These are phyloP conservation scores for Tricholoma matsutake DNA, from an alignment of 768 basidiomycete genomes.

Conservation along the genomic window DNA sequence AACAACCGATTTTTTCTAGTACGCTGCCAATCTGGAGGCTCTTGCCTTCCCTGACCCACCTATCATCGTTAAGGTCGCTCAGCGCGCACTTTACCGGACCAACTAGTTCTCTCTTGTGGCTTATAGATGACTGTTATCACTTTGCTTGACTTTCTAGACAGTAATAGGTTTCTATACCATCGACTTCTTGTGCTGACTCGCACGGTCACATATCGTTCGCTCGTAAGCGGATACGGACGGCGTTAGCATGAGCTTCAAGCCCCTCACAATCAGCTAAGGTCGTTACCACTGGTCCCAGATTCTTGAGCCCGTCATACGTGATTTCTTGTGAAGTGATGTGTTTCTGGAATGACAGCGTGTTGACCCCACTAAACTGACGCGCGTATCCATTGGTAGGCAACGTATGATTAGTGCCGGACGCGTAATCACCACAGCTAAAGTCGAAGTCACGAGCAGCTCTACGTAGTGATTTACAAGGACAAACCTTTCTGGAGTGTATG, in stretches of 20 bases:
- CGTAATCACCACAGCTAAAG: slow-evolving; percentile 92
- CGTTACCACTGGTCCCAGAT: slow-evolving; percentile 82
- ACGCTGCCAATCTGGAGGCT: slow-evolving; percentile 84
- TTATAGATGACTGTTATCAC: background rate
- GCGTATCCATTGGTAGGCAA: slow-evolving; percentile 96
- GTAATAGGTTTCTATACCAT: slow-evolving; percentile 2
- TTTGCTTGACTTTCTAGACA: background rate
- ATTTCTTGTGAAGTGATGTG: slow-evolving; percentile 98
- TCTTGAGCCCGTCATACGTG: slow-evolving; percentile 68
- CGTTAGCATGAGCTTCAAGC: slow-evolving; percentile 92
- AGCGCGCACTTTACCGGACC: slow-evolving; percentile 87
- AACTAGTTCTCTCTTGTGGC: slow-evolving; percentile 47
- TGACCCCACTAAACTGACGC: slow-evolving; percentile 97
- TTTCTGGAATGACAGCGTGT: slow-evolving; percentile 96
- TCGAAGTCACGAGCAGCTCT: slow-evolving; percentile 1
- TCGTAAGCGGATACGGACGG: slow-evolving; percentile 79
- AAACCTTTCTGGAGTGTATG: slow-evolving; percentile 94
- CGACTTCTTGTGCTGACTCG: background rate
- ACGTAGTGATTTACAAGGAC: slow-evolving; percentile 10
- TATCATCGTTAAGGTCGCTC: slow-evolving; percentile 90
- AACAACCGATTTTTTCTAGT: slow-evolving; percentile 43
- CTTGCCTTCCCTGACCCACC: slow-evolving; percentile 93
- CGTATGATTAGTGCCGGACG: slow-evolving; percentile 98
- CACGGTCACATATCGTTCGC: slow-evolving; percentile 4
- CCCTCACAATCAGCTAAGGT: slow-evolving; percentile 95